phyloP scores from a whole-genome alignment of 2,329 filamentous ascomycete species.

The Ambrosiella xylebori region DNA sequence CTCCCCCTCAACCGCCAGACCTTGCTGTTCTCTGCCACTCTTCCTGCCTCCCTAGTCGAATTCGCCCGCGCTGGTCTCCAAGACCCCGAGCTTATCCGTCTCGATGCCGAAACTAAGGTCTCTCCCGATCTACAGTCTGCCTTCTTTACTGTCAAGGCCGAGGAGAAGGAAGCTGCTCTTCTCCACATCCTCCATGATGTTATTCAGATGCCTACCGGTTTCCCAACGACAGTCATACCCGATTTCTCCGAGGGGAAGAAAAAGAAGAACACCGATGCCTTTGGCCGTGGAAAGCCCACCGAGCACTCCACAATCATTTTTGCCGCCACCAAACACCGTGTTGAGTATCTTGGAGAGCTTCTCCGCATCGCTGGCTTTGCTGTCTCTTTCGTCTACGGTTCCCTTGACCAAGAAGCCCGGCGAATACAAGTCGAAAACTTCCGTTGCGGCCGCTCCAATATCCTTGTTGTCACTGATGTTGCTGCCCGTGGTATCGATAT shows the following conservation, averaged over 20 bases:
- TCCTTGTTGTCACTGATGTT: conserved; percentile 90
- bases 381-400: conserved; percentile 87
- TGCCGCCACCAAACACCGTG: conserved; percentile 87
- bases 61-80: conserved; percentile 88
- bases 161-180: conserved; percentile 84
- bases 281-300: conserved; percentile 54
- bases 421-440: conserved; percentile 88
- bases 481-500: conserved; percentile 97
- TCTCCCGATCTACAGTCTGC: conserved; percentile 90
- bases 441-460: conserved; percentile 64
- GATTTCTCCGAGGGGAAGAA: conserved; percentile 42
- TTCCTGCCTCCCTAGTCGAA: conserved; percentile 87
- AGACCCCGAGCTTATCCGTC: conserved; percentile 73
- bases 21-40: conserved; percentile 82
- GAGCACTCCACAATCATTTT: conserved; percentile 91
- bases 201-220: conserved; percentile 69
- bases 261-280: conserved; percentile 41
- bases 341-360: conserved; percentile 78
- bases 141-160: conserved; percentile 84
- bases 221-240: conserved; percentile 34
- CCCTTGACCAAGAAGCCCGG: conserved; percentile 82
- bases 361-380: conserved; percentile 69
- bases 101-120: conserved; percentile 90
- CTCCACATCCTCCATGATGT: conserved; percentile 79
- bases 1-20: conserved; percentile 75